phyloP scores from a whole-genome alignment of 768 basidiomycete genomes.

The Russula foetens region DNA sequence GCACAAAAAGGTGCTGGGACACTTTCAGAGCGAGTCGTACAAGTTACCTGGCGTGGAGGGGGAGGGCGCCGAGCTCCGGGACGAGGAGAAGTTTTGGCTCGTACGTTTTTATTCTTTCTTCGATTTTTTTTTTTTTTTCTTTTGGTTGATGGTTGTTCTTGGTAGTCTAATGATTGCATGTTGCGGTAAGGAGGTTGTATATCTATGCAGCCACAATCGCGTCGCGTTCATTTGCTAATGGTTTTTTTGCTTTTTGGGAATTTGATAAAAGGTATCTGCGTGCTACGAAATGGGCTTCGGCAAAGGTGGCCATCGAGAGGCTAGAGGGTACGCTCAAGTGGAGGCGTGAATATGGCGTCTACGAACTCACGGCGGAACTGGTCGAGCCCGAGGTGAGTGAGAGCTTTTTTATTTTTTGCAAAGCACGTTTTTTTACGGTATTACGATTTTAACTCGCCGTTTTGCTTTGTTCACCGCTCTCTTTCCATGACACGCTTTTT shows the following conservation, averaged over 20 bases:
- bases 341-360: constrained; percentile 72
- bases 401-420: neutral
- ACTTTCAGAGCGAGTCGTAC: constrained; percentile 50
- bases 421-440: no score
- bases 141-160: no score
- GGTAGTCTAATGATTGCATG: constrained; percentile 58
- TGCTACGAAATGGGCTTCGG: constrained; percentile 64
- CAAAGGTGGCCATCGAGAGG: constrained; percentile 47
- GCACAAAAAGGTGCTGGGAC: constrained; percentile 47
- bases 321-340: constrained; percentile 69
- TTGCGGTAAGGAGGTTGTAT: constrained; percentile 37
- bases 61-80: constrained; percentile 37
- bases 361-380: constrained; percentile 51
- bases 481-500: no score
- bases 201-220: neutral
- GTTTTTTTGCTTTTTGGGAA: no score
- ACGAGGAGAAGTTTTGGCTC: constrained; percentile 74
- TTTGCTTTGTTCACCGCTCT: neutral
- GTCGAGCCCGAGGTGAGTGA: constrained; percentile 64
- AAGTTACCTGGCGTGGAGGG: constrained; percentile 38
- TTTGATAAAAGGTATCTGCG: constrained; percentile 50
- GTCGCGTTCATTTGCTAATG: no score
- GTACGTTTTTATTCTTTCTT: constrained; percentile 28
- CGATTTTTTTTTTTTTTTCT: neutral
- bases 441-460: no score